Conservation (phyloP, 495 filamentous ascomycete genomes). For the Halenospora varia region DNA sequence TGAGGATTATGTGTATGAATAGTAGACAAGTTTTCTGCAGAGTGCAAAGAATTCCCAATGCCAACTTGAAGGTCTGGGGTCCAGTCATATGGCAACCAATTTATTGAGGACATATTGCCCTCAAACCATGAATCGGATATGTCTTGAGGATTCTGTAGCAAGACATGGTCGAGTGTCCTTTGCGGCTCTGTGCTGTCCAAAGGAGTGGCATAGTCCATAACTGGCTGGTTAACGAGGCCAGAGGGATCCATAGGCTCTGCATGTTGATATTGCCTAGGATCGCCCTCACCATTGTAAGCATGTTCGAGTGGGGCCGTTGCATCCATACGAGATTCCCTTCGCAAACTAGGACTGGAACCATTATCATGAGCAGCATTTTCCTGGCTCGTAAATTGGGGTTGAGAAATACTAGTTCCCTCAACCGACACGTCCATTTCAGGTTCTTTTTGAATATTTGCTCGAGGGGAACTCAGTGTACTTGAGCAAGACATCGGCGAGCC, state of each 20-base stretch:
- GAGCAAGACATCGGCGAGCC: background rate
- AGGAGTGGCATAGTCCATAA: background rate
- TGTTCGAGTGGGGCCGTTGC: too few relatives aligned
- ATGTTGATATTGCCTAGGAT: too few relatives aligned
- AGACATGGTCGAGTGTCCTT: background rate
- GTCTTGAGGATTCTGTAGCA: background rate
- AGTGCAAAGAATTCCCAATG: conserved; percentile 22
- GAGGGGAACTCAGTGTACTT: background rate
- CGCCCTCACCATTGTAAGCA: too few relatives aligned
- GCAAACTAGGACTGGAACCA: too few relatives aligned
- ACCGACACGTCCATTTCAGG: background rate
- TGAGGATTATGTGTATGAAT: background rate
- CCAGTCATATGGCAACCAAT: conserved; percentile 21
- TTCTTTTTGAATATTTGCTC: background rate
- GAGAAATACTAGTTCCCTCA: background rate
- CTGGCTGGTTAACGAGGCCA: background rate
- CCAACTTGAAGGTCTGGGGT: conserved; percentile 27
- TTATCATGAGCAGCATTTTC: too few relatives aligned
- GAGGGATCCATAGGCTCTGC: too few relatives aligned
- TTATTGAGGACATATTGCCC: conserved; percentile 18
- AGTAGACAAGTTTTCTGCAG: conserved; percentile 1
- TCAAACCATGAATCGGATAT: conserved; percentile 6
- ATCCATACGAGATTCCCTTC: too few relatives aligned
- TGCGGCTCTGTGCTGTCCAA: conserved; percentile 2
- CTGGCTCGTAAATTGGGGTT: too few relatives aligned